Evolutionary conservation across 192 early-diverging fungal genomes (phyloP), one percentile per base, ranked within the genome.

Genomic region (Oehlia diaphana): DNA sequence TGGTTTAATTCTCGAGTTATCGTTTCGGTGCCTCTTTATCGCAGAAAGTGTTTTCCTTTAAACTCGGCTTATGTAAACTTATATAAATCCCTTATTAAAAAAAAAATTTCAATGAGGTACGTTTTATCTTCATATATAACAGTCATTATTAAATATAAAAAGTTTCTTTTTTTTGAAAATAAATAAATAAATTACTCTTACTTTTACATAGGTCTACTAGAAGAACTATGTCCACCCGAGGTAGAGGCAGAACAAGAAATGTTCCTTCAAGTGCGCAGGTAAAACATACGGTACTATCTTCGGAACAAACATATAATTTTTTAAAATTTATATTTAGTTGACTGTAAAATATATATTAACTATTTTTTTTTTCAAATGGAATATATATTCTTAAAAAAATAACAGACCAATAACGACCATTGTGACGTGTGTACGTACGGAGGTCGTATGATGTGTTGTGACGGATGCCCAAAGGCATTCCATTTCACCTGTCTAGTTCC

Each of bases 401-500:
- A 47, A 47, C 44, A 72, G 71, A 31, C 23, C 12, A 85, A 85
- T 66, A 78, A 85, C 26, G 84, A 85, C 26, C 77, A 81, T 14
- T 85, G 84, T 33, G 82, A 85, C 35, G 77, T 78, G 4, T 85
- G 84, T 63, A 26, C 65, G 35, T 78, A 77, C 16, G 39, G 81
- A 31, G 84, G 84, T 19, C 79, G 77, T 37, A 82, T 85, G 37
- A 83, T 85, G 61, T 85, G 84, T 28, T 85, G 84, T 63, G 84
- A 85, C 63, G 66, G 77, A 8, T 85, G 84, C 21, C 84, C 84
- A 31, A 80, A 76, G 16, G 82, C 84, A n/a, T 85, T 83, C 31
- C 84, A 85, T 65, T 85, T 85, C 74, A 79, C 80, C 47, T 85
- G 84, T 69, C 74, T 82, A 26, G 78, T 81, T 26, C 84, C 84